These are phyloP conservation scores for Naganishia kalamii DNA, from an alignment of 768 basidiomycete species.

Conservation along the genomic window DNA sequence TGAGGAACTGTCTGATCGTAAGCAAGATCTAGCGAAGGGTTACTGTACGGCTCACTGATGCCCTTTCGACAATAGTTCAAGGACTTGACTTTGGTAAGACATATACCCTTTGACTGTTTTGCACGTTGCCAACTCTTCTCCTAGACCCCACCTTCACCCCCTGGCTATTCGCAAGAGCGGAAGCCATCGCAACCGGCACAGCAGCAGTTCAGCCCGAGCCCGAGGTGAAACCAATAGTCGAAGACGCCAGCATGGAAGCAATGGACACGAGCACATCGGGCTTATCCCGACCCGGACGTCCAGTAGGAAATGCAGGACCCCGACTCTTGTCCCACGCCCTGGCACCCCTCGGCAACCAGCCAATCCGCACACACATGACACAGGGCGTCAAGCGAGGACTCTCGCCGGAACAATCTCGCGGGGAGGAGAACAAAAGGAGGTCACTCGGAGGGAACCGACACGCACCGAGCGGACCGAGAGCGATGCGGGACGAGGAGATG, in stretches of 20 bases:
- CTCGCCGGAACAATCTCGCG: slow-evolving; percentile 17
- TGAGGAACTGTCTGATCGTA: slow-evolving; percentile 44
- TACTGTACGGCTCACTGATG: background rate
- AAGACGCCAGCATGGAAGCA: slow-evolving; percentile 3
- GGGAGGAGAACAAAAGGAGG: background rate
- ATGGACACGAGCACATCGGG: slow-evolving; percentile 14
- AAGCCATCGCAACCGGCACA: slow-evolving; percentile 18
- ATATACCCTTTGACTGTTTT: slow-evolving; percentile 13
- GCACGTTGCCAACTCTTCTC: slow-evolving; percentile 26
- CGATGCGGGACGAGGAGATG: slow-evolving; percentile 59
- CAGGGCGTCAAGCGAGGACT: slow-evolving; percentile 36
- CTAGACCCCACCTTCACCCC: slow-evolving; percentile 30
- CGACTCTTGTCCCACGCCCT: slow-evolving; percentile 38
- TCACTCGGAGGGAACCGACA: slow-evolving; percentile 5
- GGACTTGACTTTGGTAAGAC: slow-evolving; percentile 17
- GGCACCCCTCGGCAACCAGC: slow-evolving; percentile 26
- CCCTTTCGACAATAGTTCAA: background rate
- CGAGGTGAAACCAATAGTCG: background rate
- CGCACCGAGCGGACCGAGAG: slow-evolving; percentile 71
- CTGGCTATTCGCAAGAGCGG: slow-evolving; percentile 38
- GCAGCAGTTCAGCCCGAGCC: background rate
- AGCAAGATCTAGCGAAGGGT: background rate
- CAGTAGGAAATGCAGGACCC: slow-evolving; percentile 4
- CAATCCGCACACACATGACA: background rate
- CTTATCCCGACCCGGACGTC: slow-evolving; percentile 2